Conservation (phyloP, 331 rosid species). For the Saraca asoca region DNA sequence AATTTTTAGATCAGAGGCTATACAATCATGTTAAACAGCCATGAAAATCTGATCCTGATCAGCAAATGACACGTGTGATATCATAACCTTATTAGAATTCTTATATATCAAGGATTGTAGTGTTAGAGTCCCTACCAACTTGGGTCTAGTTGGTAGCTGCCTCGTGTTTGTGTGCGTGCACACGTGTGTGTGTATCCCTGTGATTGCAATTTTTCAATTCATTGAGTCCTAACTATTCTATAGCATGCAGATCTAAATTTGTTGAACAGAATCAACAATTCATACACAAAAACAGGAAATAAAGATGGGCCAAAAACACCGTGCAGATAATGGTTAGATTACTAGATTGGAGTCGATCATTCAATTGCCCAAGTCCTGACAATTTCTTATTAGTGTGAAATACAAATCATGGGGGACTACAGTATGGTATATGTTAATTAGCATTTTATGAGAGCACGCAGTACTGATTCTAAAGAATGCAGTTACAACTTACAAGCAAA, state of each 20-base stretch:
- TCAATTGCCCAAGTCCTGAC: neutral
- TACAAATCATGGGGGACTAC: neutral
- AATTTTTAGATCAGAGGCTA: conserved; percentile 7
- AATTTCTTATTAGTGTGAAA: neutral
- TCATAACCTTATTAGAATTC: too few species aligned
- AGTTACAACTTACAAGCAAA: conserved; percentile 3
- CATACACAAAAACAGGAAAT: neutral
- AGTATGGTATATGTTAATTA: neutral
- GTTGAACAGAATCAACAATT: neutral
- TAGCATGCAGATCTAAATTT: neutral
- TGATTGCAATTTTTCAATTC: too few species aligned
- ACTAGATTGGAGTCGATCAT: neutral
- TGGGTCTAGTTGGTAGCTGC: too few species aligned
- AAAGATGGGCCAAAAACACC: neutral
- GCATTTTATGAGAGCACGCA: neutral
- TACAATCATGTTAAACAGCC: neutral
- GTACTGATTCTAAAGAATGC: neutral
- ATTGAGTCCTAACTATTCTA: too few species aligned
- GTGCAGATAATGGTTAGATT: neutral
- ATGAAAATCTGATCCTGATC: neutral
- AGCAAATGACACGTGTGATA: neutral
- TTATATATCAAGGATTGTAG: too few species aligned
- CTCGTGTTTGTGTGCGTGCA: too few species aligned
- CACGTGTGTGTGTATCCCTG: too few species aligned
- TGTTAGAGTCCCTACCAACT: too few species aligned